Evolutionary conservation across 495 filamentous ascomycete species (phyloP).

Genomic region (Aspergillus sclerotioniger): DNA sequence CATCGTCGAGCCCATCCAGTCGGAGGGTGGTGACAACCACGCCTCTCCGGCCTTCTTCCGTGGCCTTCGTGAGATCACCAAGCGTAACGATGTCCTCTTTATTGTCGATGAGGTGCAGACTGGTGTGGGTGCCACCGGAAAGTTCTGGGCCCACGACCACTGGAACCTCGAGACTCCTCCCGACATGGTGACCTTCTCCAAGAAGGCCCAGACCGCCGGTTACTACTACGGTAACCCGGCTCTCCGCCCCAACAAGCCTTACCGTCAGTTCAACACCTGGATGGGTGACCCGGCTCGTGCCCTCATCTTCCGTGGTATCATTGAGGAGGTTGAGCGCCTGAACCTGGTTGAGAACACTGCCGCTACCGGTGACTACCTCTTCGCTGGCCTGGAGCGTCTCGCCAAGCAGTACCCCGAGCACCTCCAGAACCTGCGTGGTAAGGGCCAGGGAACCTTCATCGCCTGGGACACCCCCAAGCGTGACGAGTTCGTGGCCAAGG

Average conservation of each 20-base stretch:
- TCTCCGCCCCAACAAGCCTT: conserved; percentile 96
- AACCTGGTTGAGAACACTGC: conserved; percentile 81
- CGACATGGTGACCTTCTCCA: conserved; percentile 98
- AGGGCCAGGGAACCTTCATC: conserved; percentile 95
- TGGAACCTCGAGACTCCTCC: conserved; percentile 83
- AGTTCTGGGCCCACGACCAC: conserved; percentile 99
- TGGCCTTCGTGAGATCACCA: conserved; percentile 80
- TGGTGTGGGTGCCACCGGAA: conserved; percentile 86
- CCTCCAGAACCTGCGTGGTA: conserved; percentile 86
- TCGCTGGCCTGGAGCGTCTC: conserved; percentile 63
- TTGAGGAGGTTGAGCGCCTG: conserved; percentile 80
- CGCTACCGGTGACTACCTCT: conserved; percentile 81
- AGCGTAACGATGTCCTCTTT: conserved; percentile 80
- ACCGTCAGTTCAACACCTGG: conserved; percentile 99
- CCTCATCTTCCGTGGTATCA: conserved; percentile 88
- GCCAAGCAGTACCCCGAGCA: conserved; percentile 74
- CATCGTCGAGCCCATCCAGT: conserved; percentile 94
- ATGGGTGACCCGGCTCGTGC: conserved; percentile 96
- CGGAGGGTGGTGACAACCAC: conserved; percentile 98
- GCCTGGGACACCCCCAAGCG: conserved; percentile 88
- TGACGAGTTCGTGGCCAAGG: conserved; percentile 77
- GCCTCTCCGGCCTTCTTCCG: conserved; percentile 91
- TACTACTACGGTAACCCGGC: conserved; percentile 91
- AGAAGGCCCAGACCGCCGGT: conserved; percentile 97
- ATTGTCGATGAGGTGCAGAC: conserved; percentile 99